Evolutionary conservation across 1,284 basidiomycete species (phyloP), one percentile per base, ranked within the genome.

Genomic region (Cerioporus squamosus): DNA sequence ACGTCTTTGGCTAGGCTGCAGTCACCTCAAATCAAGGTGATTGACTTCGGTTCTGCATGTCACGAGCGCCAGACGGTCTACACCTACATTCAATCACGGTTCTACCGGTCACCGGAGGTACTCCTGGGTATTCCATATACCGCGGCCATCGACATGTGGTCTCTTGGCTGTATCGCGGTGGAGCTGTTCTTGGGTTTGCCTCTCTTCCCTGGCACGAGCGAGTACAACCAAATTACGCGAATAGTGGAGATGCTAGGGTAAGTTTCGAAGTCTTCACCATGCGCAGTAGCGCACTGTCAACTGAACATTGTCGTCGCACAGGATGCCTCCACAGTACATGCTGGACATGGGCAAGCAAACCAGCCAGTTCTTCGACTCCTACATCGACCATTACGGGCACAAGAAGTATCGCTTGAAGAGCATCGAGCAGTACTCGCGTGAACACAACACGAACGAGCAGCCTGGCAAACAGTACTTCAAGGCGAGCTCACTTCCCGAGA

Each of bases 401-500:
- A 95, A 96, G 77, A 88, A 89, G 70, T 97, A 92, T 76, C 85
- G 89, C 53, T 77, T 99, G 69, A 99, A 99, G 79, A 86, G 86
- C 52, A 78, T 98, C 64, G 96, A 98, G 62, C 95, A 98, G 74
- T 99, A 98, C 72, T 93, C 94, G 7, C 85, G 90, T 47, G 97
- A 99, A 75, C 95, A 97, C 75, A 93, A 93, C 62, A 91, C 92
- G 9, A 91, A 95, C 66, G 97, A 99, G 73, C 95, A 97, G 72
- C 95, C 96, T 0, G 95, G 94, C 67, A 98, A 99, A 75, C 95
- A 98, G 75, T 99, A 99, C 75, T 99, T 99, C 82, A 95, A 95
- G 73, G 94, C 95, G 23, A 94, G 88, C 17, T 91, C 94, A 20
- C 77, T 99, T 48, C 94, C 93, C 5, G 97, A 99, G 60, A 97